phyloP scores from a whole-genome alignment of 2,329 filamentous ascomycete genomes.

The Paecilomyces niveus region DNA sequence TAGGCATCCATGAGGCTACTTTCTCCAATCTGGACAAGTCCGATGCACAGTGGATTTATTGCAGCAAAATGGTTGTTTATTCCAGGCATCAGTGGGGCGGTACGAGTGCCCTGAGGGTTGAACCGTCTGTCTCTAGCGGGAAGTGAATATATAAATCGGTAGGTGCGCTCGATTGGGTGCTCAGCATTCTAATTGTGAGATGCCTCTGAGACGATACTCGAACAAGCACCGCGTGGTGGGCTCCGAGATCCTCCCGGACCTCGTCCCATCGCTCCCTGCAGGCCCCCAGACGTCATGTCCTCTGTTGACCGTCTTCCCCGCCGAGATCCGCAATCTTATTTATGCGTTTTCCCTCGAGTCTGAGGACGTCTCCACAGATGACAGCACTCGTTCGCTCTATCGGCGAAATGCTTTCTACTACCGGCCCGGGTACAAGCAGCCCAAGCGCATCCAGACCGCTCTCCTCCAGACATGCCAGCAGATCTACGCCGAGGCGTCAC shows the following conservation, averaged over 20 bases:
- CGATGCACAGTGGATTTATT: too few relatives aligned
- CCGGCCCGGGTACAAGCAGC: constrained; percentile 24
- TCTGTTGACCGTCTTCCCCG: background rate
- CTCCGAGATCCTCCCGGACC: background rate
- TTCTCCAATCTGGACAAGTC: background rate
- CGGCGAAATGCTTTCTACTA: constrained; percentile 16
- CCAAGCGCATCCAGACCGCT: constrained; percentile 18
- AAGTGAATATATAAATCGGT: background rate
- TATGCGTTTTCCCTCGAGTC: background rate
- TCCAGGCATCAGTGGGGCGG: background rate
- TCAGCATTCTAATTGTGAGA: background rate
- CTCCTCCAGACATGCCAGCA: constrained; percentile 33
- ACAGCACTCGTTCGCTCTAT: constrained; percentile 8
- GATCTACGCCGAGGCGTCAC: constrained; percentile 30
- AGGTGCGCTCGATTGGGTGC: background rate
- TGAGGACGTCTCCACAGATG: background rate
- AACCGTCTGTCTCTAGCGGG: background rate
- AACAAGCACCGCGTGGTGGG: background rate
- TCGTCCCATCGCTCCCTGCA: background rate
- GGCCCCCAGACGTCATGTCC: background rate
- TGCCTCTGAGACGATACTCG: background rate
- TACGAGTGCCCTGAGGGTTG: too few relatives aligned
- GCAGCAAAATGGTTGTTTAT: too few relatives aligned
- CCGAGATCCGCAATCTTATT: background rate
- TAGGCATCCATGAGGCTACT: background rate